Evolutionary conservation across 75 land plant species (phyloP).

Genomic region (Picea glauca): DNA sequence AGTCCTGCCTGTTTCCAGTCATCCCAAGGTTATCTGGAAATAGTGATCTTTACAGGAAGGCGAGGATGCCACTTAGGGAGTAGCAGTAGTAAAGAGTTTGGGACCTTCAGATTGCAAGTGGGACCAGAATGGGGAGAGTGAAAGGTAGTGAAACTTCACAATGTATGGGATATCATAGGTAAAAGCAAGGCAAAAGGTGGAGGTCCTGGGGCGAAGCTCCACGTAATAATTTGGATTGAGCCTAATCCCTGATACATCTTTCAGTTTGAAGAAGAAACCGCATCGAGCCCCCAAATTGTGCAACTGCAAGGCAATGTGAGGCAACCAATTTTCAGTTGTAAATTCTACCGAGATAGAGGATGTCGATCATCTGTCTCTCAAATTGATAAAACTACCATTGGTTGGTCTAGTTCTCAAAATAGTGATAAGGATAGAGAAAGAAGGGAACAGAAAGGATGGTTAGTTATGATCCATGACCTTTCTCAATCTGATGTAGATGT

Average conservation of each 20-base stretch:
- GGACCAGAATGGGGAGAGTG: constrained; percentile 61
- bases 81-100: constrained; percentile 47
- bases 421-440: constrained; percentile 47
- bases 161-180: constrained; percentile 81
- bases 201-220: constrained; percentile 57
- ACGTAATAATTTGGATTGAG: constrained; percentile 68
- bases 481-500: constrained; percentile 89
- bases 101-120: constrained; percentile 65
- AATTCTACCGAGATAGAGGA: no score
- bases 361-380: no score
- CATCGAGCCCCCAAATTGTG: constrained; percentile 72
- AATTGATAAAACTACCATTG: constrained; percentile 22
- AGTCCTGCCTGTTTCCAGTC: constrained; percentile 34
- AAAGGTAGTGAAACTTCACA: constrained; percentile 63
- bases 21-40: constrained; percentile 48
- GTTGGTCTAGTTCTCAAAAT: constrained; percentile 35
- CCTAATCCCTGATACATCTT: constrained; percentile 92
- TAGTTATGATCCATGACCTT: constrained; percentile 85
- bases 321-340: constrained; percentile 93
- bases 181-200: constrained; percentile 31
- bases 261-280: constrained; percentile 79
- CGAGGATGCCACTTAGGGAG: constrained; percentile 52
- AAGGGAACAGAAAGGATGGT: constrained; percentile 95
- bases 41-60: constrained; percentile 54
- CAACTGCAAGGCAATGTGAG: constrained; percentile 67